Base-by-base conservation (phyloP, 139 green algal genomes). In the Coelastrella sp. region DNA sequence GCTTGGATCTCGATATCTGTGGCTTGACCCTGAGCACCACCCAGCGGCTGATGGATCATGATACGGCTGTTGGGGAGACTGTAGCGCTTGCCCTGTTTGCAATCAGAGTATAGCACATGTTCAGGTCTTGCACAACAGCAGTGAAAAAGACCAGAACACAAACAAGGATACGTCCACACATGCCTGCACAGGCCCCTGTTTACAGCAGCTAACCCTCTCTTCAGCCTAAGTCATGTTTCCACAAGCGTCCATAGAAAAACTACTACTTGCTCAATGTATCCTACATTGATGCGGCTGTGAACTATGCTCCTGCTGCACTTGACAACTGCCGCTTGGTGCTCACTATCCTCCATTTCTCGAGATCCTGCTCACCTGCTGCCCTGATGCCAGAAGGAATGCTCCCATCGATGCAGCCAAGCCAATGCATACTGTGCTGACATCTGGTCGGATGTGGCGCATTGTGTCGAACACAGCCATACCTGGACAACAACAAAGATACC, bases 381-480 rank as follows among this genome's bases (percentile, higher is more conserved):
- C 97, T 30, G 93, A 96, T 2, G 97, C 93, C 51, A 99, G 91
- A 57, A 99, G 92, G 92, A 99, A 99, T 25, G 97, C 97, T 51
- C 97, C 97, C 97, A 99, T 99, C 67, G 95, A 99, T 50, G 98
- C 98, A 34, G 98, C 98, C 69, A 99, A 90, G 67, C 98, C 98
- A 25, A 99, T 98, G 89, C 96, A 99, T n/a, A 98, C 95, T 25
- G 98, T 99, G 87, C 88, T 95, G 8, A 99, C 95, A 87, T 99
- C 93, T 30, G 98, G 96, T 32, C 97, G 90, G 80, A 99, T 93
- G 90, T 99, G 96, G 68, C 97, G 91, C 98, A 99, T 99, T 3
- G 98, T 99, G 93, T 99, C 98, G 92, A 99, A 99, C 53, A 99
- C 96, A 5, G 98, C 98, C 98, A 99, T 99, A 78, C 96, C 96